Evolutionary conservation across 2,329 filamentous ascomycete species (phyloP), one percentile per base, ranked within the genome.

Genomic region (Colletotrichum phormii): DNA sequence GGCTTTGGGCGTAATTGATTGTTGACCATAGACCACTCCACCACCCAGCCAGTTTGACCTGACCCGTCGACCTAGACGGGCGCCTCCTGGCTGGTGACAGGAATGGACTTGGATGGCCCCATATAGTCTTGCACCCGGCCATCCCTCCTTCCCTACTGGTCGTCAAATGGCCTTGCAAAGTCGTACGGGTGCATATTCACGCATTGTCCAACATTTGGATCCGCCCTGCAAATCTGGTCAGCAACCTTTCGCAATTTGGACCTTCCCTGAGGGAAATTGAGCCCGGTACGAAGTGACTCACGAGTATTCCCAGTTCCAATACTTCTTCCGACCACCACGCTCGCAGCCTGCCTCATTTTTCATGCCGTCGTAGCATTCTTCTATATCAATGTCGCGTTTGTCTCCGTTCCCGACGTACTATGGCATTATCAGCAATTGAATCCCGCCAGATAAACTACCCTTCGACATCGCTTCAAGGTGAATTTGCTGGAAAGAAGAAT

Each of bases 401-500:
- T 26, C 51, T 7, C 24, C 51, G 12, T 22, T 22, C 42, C 51
- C 51, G 51, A 54, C 22, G 26, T 54, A 54, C 51, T 54, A 6
- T 1, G 1, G 22, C 1, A 7, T 1, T 9, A 18, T 49, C 18
- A 49, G 18, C 42, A 13, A 18, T 18, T 0, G 0, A 2, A n/a
- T 2, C 18, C 11, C 5, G 2, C 26, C 4, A 54, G 51, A 24
- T 26, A 13, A 11, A 3, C 4, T 29, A 26, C 1, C 51, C 6
- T 13, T 13, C 1, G n/a, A 6, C 51, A 54, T 24, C 11, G 9
- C 2, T 6, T 1, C 2, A 4, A 15, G 49, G 5, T 13, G 22
- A 24, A 2, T 13, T 15, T 42, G 5, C 49, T 4, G 18, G n/a
- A 49, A 18, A 18, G 8, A n/a, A 2, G 8, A n/a, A n/a, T n/a